phyloP scores from a whole-genome alignment of 495 filamentous ascomycete species.

The Penicillium goetzii region DNA sequence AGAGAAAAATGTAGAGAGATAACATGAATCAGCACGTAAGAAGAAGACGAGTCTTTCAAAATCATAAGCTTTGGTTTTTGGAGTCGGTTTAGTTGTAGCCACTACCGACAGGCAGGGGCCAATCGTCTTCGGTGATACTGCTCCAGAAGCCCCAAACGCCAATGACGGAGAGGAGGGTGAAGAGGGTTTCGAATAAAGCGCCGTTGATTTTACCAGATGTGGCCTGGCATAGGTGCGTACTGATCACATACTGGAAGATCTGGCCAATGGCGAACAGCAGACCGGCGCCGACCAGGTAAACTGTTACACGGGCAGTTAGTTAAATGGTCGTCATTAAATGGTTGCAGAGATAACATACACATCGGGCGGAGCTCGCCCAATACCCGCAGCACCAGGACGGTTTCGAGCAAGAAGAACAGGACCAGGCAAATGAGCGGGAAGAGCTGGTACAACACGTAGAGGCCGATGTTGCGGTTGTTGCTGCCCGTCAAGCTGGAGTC shows the following conservation, averaged over 20 bases:
- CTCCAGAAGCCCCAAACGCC: conserved; percentile 96
- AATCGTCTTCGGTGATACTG: conserved; percentile 98
- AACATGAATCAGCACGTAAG: conserved; percentile 12
- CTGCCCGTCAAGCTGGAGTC: conserved; percentile 51
- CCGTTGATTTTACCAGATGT: conserved; percentile 87
- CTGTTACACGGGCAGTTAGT: conserved; percentile 44
- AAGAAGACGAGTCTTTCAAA: conserved; percentile 13
- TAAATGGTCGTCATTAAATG: neutral
- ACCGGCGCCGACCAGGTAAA: conserved; percentile 74
- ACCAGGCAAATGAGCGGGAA: conserved; percentile 86
- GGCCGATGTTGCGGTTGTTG: conserved; percentile 75
- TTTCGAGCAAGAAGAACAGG: conserved; percentile 80
- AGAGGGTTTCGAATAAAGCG: conserved; percentile 88
- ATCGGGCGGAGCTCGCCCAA: conserved; percentile 87
- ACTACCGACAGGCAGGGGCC: conserved; percentile 69
- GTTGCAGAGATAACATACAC: conserved; percentile 55
- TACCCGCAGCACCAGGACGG: conserved; percentile 78
- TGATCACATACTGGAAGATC: conserved; percentile 94
- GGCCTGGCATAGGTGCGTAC: conserved; percentile 83
- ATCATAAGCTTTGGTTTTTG: neutral
- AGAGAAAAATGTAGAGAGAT: conserved; percentile 9
- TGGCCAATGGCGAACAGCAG: conserved; percentile 89
- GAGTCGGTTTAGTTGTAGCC: conserved; percentile 49
- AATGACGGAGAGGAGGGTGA: conserved; percentile 81
- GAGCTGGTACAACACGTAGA: conserved; percentile 94